Evolutionary conservation across 2,329 filamentous ascomycete species (phyloP), one percentile per base, ranked within the genome.

Genomic region (Colletotrichum melonis): DNA sequence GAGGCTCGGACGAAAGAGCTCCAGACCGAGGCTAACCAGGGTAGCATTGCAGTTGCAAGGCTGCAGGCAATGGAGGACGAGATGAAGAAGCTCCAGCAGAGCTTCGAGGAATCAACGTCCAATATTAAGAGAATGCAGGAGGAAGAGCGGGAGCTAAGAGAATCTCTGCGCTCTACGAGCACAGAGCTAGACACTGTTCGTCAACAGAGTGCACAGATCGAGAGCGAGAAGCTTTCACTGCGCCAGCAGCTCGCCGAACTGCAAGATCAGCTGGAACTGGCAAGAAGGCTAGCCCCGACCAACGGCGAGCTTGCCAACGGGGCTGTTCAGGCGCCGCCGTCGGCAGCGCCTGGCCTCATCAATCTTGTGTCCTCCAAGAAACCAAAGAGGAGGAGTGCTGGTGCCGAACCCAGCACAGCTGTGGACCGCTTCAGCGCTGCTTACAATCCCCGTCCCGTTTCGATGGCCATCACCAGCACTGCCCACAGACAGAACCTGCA

Each of bases 361-460:
- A 99, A 98, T 82, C 88, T 99, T 42, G 97, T 99, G 30, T 94
- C 96, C 2, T 96, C 95, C 63, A 98, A 98, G 91, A 98, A 98
- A 86, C 95, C 95, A 55, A 98, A 98, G 88, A 90, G 97, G 80
- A 91, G 97, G 76, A 98, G 96, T 82, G 95, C 95, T 71, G 96
- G 95, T 59, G 93, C 93, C 22, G 95, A 98, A 82, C 91, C 91
- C 73, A 93, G 94, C 78, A 49, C 42, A n/a, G 93, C 96, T 58
- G 87, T 94, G 78, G 96, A 98, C 84, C 92, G 97, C 75, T 97
- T 97, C 88, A 98, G 95, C 82, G 93, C 90, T 73, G 92, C 95
- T 11, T 99, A 97, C 88, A 98, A 97, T 84, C 97, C 97, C 75
- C 91, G 97, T 28, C 97, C 97, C 28, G 94, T 98, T 42, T 99